Base-by-base conservation (phyloP, 306 rosid species). In the Biancaea sappan region DNA sequence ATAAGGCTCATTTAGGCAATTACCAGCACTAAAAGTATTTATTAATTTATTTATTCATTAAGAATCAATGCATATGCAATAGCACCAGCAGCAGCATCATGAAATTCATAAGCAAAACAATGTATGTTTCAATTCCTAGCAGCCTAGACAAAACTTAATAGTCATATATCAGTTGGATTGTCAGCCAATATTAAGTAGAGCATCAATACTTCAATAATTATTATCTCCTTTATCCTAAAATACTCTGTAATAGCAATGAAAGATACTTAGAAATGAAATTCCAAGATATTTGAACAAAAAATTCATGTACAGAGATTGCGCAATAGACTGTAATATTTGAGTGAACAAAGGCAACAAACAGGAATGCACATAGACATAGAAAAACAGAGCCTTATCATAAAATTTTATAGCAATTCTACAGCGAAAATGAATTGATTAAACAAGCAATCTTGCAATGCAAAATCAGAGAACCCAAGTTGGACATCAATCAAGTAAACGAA, bases 401-500 rank as follows among this genome's bases (percentile, higher is more conserved):
- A 47, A 60, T 53, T 37, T 1, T 21, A 67, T 28, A 9, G 59
- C n/a, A 58, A 57, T 31, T 43, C 48, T 62, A 22, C 72, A 67
- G 11, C 14, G 59, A 32, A 69, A 19, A 40, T 16, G 43, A 38
- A 32, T 11, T 52, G 48, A 47, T n/a, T n/a, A 16, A 16, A 47
- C 53, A n/a, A 53, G 21, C 24, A 76, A 47, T 22, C 50, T 57
- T 37, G 25, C 48, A 53, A 57, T 10, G 24, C 72, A 5, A 57
- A 35, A 60, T 18, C 7, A 60, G 28, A 16, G 41, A 58, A 59
- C 2, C 28, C 72, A 72, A 77, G 63, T 40, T 16, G 8, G 6
- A 11, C 56, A 47, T 69, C 58, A 56, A 47, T 69, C 58, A 56
- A 74, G 60, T 60, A 74, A 38, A 56, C 31, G 31, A 74, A 32